Evolutionary conservation across 2,329 filamentous ascomycete genomes (phyloP), one percentile per base, ranked within the genome.

Genomic region (Talaromyces rugulosus): DNA sequence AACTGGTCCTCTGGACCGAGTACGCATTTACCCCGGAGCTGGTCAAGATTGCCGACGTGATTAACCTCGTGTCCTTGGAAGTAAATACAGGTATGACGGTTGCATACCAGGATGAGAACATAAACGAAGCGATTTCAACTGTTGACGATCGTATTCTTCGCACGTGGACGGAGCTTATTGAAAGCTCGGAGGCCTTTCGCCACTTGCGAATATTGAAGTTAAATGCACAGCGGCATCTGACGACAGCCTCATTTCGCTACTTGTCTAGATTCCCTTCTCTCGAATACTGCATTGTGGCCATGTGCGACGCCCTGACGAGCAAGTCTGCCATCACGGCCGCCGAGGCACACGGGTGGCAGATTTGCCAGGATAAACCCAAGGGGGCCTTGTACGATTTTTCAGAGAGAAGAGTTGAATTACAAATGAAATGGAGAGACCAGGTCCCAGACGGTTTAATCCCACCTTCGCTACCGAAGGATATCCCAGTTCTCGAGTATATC

Each of bases 31-130:
- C 72, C 0, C 64, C 71, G 16, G 78, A 78, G 31, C 67, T 80
- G 1, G 72, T 79, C 12, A 68, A 71, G 5, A 67, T 80, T 14
- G 68, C 74, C 28, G 70, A 67, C 5, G 68, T 80, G 33, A 71
- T 65, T 40, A 80, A 80, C 62, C 63, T 81, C 28, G 71, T 74
- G 16, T 75, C 75, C 1, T 63, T 81, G 55, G 76, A 80, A 54
- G 65, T 78, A 31, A 63, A 66, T 28, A 68, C 63, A 51, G 67
- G 64, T 66, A 16, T 42, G 36, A 4, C 60, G 50, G 28, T 65
- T 16, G 56, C 52, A 16, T 60, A 64, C 9, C 63, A 61, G 9
- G 58, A 34, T 5, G 62, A 56, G 0, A 66, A 68, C 11, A 28
- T 16, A 18, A 52, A 18, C 14, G 62, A 56, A 54, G 50, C 64